Conservation (phyloP, 2,329 filamentous ascomycete genomes). For the Ophiocordyceps unilateralis region DNA sequence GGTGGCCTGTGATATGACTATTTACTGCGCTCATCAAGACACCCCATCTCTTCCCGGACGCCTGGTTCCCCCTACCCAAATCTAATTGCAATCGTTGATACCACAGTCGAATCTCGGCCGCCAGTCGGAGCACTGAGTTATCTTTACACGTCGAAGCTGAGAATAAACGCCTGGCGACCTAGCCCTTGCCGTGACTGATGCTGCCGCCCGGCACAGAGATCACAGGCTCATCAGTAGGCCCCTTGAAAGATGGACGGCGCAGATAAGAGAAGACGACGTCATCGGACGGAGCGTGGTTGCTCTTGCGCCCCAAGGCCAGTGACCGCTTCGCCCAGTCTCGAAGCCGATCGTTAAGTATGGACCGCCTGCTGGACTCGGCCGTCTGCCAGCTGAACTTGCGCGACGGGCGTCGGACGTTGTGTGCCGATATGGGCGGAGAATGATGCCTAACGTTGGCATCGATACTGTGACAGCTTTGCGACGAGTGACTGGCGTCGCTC, state of each 20-base stretch:
- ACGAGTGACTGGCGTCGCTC: slow-evolving; percentile 9
- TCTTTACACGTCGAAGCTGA: background rate
- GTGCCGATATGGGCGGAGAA: background rate
- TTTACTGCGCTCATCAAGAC: background rate
- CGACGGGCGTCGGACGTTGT: background rate
- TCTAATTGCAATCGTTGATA: background rate
- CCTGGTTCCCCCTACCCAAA: background rate
- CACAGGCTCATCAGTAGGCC: background rate
- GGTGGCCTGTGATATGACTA: background rate
- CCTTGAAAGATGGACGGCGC: slow-evolving; percentile 1
- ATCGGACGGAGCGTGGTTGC: slow-evolving; percentile 7
- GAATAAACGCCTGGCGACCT: background rate
- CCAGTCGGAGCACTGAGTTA: background rate
- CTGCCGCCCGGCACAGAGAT: background rate
- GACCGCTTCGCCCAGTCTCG: slow-evolving; percentile 17
- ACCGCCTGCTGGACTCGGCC: slow-evolving; percentile 10
- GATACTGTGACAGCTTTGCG: slow-evolving; percentile 9
- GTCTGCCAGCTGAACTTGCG: slow-evolving; percentile 12
- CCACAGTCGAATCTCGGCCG: background rate
- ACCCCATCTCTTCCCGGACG: background rate
- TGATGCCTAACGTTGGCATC: slow-evolving; percentile 7
- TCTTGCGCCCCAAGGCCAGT: slow-evolving; percentile 9
- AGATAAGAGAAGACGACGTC: slow-evolving; percentile 7
- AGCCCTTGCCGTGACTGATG: background rate
- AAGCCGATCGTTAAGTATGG: slow-evolving; percentile 15